Base-by-base conservation (phyloP, 2,329 filamentous ascomycete genomes). In the Trichophyton benhamiae region DNA sequence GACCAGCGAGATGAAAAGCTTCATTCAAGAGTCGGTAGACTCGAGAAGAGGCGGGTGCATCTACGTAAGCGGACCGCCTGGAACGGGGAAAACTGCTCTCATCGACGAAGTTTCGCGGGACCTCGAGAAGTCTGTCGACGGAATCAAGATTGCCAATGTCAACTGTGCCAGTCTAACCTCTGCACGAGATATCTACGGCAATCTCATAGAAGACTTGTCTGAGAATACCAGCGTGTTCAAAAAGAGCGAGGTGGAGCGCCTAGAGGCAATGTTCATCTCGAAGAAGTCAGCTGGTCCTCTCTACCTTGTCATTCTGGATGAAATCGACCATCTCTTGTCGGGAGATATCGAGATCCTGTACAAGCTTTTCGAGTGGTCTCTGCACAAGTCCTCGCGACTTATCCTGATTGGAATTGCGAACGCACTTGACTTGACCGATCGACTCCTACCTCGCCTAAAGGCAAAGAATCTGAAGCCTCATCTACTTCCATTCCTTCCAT, bases 141-240 rank as follows among this genome's bases (percentile, higher is more conserved):
- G 73, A 3, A 78, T 94, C 60, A 85, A 83, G 68, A 85, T 86
- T 60, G 85, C 86, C 1, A 92, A 91, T 70, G 82, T 99, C 79
- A 99, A 99, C 72, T 99, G 94, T 75, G 96, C 96, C 86, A 96
- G 91, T 74, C 86, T 96, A 74, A 95, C 94, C 70, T 89, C 85
- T 38, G 89, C 91, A 1, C 86, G 85, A 66, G 91, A 96, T 70
- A 80, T 99, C 22, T 95, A 95, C 74, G 81, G 82, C 64, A 91
- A 87, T 20, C 78, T 99, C 17, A 76, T 92, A 11, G 85, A 89
- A 66, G 81, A 83, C 60, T 83, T 92, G 48, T 78, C 87, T 61
- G 81, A 81, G 11, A 79, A 85, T 61, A 79, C 81, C 36, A 82
- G 86, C 46, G 72, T 85, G 41, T 75, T 81, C 8, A 87, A 88